Base-by-base conservation (phyloP, 176 grass and related monocot genomes). In the Avena atlantica region DNA sequence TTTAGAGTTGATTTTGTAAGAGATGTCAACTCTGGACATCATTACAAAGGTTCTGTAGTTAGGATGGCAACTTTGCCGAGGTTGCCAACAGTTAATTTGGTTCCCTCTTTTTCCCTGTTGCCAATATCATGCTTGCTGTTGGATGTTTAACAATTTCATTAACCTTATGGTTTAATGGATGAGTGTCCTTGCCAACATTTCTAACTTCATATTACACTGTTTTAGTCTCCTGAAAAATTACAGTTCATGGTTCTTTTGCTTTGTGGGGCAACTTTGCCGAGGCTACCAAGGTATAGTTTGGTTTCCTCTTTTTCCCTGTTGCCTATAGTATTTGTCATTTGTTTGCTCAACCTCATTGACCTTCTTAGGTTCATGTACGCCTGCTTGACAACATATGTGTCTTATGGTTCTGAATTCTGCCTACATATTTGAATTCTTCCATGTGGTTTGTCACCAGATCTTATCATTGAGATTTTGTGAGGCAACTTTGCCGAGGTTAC, bases 281-380 rank as follows among this genome's bases (percentile, higher is more conserved):
- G 93, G 90, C 86, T 78, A 85, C 83, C 90, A 89, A 90, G 14
- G 36, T 78, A 69, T 25, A 12, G 4, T 91, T 90, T 86, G 88
- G 80, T 90, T 89, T 87, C 93, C 88, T 92, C 81, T 90, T 95
- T 95, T 92, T 92, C 90, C 93, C 93, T 90, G 90, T 92, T 92
- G 93, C 86, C 88, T 55, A 95, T 53, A 87, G 69, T 17, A 81
- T 25, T 49, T 47, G 48, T 29, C 65, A 23, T 75, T 13, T 79
- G 64, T 63, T 82, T 88, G 89, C 75, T 45, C 12, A 23, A 11
- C 14, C n/a, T 69, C 74, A 63, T 82, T 57, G 16, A 70, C 78
- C 76, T 82, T 23, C 15, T 51, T 52, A 24, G 83, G 77, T 86
- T 37, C 64, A 66, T 88, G 23, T 47, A 70, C 24, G 66, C 44